Base-by-base conservation (phyloP, 2,329 filamentous ascomycete genomes). In the Leptodontidium sp. region DNA sequence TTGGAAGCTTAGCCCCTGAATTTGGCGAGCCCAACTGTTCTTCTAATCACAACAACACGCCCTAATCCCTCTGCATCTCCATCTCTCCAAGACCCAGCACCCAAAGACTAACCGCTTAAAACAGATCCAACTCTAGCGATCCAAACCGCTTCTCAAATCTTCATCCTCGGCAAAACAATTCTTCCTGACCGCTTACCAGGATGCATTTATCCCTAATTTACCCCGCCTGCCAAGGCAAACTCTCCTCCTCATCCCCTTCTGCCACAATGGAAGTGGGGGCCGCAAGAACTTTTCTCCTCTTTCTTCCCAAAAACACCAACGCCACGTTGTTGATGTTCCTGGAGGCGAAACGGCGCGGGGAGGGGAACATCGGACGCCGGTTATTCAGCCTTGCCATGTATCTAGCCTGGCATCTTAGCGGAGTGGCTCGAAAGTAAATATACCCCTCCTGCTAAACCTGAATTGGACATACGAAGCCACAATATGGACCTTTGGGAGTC, bases 391-490 rank as follows among this genome's bases (percentile, higher is more conserved):
- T 15, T 45, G 6, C 57, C 57, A 11, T 59, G 38, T 6, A 6
- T 21, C 35, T 14, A 26, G 1, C 35, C 29, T 35, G 35, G 57
- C 35, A 59, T 59, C 35, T 43, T 11, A 26, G 38, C 57, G 26
- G 57, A 59, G 38, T 59, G 57, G 38, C 12, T 21, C 15, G 8
- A 24, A 43, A 4, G 4, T 15, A 45, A 5, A 29, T 26, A 17
- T 40, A 43, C 9, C 35, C 35, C 21, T 43, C 21, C 57, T 43
- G 24, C 57, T 38, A 57, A 32, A 26, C 24, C 65, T 63, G 49
- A 45, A 69, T 53, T 64, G 35, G 67, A 66, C 59, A 68, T 40
- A 68, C 67, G 70, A 70, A 71, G 70, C 67, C 67, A 71, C 69
- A 71, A 71, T 68, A 69, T 69, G 35, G 50, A 38, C 53, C 12